Evolutionary conservation across 2,329 filamentous ascomycete genomes (phyloP).

Genomic region (Fusarium mangiferae): DNA sequence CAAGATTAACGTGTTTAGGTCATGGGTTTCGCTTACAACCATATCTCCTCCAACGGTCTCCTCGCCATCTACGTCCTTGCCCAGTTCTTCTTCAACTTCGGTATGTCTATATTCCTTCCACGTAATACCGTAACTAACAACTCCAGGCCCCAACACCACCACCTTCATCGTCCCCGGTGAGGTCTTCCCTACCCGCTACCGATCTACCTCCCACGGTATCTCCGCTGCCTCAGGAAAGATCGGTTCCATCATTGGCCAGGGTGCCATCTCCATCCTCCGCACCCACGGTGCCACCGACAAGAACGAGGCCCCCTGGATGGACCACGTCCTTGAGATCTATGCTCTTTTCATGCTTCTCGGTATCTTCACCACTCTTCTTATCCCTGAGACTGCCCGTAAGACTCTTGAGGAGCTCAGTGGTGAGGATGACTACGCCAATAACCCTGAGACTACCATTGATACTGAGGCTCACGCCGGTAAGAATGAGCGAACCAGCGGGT

Average conservation of each 20-base stretch:
- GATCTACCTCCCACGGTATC: constrained; percentile 67
- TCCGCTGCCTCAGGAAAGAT: constrained; percentile 66
- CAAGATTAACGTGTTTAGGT: constrained; percentile 39
- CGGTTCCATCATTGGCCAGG: constrained; percentile 67
- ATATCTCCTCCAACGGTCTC: constrained; percentile 62
- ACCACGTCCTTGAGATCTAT: constrained; percentile 80
- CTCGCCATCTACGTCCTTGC: constrained; percentile 65
- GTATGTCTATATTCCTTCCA: constrained; percentile 25
- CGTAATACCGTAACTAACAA: not conserved
- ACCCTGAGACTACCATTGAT: constrained; percentile 5
- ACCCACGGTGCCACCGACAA: constrained; percentile 54
- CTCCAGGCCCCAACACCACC: constrained; percentile 61
- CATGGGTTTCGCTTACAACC: constrained; percentile 71
- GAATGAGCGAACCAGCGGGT: constrained; percentile 30
- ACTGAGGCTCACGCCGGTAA: constrained; percentile 24
- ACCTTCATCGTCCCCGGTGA: constrained; percentile 68
- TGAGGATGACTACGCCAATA: constrained; percentile 48
- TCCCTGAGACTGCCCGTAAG: constrained; percentile 79
- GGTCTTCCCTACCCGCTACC: constrained; percentile 66
- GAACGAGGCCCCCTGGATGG: constrained; percentile 70
- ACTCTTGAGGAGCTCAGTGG: constrained; percentile 72
- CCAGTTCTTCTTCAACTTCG: constrained; percentile 71
- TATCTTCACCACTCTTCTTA: constrained; percentile 73
- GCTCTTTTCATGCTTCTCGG: constrained; percentile 82
- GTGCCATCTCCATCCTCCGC: constrained; percentile 66